Base-by-base conservation (phyloP, 257 asterid genomes). In the Gentiana dahurica region DNA sequence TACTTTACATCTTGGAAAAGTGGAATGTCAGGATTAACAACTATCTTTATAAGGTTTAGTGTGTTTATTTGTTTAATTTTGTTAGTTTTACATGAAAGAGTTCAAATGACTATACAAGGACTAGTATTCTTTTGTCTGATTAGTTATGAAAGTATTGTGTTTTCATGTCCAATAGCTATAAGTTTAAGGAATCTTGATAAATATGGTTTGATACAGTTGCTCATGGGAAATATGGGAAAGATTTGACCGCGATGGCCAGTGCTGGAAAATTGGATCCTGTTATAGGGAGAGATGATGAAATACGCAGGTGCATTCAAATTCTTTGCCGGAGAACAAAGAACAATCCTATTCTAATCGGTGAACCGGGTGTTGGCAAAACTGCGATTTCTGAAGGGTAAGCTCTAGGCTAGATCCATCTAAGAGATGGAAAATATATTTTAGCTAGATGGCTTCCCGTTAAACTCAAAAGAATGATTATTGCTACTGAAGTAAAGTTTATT, bases 371-470 rank as follows among this genome's bases (percentile, higher is more conserved):
- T 15, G 94, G 95, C 57, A 86, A 81, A 71, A 86, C 95, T 59
- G 95, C 95, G 43, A 86, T 86, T 54, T 83, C 94, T 68, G 95
- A 86, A 84, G 94, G 95, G 98, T 91, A 73, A 72, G 85, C 13
- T 49, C 61, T 15, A 1, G 8, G 38, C 41, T 24, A 60, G 15
- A 7, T 36, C 6, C 9, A 32, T 45, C 51, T 48, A 0, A 32
- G 24, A 12, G 11, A 0, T 38, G 8, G 24, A 24, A 24, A 24
- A 24, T 24, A 24, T 35, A 11, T 54, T 53, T 54, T 6, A 0
- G 24, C 24, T 15, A 15, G 24, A 15, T 15, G 24, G 24, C 24
- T 15, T 15, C 24, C 24, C 24, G 24, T 15, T 15, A 15, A 15
- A 15, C 24, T 15, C 24, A 15, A 15, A 15, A 15, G 8, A 15